Evolutionary conservation across 768 basidiomycete genomes (phyloP), one percentile per base, ranked within the genome.

Genomic region (Collybia sp.): DNA sequence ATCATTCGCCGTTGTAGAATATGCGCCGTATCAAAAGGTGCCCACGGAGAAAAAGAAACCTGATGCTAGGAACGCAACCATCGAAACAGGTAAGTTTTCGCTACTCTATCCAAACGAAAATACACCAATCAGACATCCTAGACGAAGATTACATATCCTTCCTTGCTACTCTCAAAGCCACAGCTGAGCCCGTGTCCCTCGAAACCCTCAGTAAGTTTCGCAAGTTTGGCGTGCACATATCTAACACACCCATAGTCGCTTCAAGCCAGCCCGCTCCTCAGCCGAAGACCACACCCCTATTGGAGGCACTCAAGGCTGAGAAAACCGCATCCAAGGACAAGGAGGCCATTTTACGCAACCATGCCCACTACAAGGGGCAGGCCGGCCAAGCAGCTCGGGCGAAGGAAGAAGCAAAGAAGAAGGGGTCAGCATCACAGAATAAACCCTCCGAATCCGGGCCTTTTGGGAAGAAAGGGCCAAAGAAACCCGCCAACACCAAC

Each of bases 271-370:
- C 78, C 1, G 65, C 75, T 0, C 69, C 77, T 1, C 72, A 68
- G 37, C 88, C 89, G 1, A 93, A 84, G 52, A 85, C 88, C 0
- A 96, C 95, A 0, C 95, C 95, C 0, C 78, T 98, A 16, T 80
- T 99, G 40, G 94, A 95, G 59, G 91, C 93, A 1, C 82, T 98
- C 51, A 90, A 92, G 53, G 88, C 89, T 0, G 86, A 91, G 62
- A 88, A 85, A 58, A 73, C 75, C 5, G 77, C 79, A 0, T 77
- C 80, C 55, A 83, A 77, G 55, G 88, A 87, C 59, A 89, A 82
- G 57, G 83, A 85, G 54, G 68, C 79, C 20, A 88, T 84, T 47
- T 67, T 82, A 30, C 79, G 84, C 33, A 85, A 81, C 46, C 85
- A 89, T 33, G 76, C 79, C 0, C 87, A 86, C 58, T 84, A 85